Conservation (phyloP, 2,329 filamentous ascomycete genomes). For the Talaromyces rugulosus region DNA sequence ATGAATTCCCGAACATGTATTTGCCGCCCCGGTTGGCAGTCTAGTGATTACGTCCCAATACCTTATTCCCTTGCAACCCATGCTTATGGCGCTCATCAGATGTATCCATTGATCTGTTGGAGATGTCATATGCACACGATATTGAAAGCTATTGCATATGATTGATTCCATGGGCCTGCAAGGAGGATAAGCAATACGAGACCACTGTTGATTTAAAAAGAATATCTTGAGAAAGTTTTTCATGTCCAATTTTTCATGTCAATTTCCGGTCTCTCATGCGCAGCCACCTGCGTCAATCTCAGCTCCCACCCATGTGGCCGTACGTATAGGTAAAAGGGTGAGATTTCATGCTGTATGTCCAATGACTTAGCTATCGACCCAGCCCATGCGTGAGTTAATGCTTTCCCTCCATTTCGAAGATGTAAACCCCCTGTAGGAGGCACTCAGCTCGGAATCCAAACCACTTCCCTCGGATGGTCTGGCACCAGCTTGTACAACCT, state of each 20-base stretch:
- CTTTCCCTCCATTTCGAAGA: neutral
- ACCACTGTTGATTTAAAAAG: neutral
- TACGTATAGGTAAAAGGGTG: neutral
- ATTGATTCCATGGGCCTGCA: neutral
- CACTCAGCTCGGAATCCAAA: neutral
- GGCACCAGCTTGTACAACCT: neutral
- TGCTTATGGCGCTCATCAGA: neutral
- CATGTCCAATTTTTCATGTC: no score
- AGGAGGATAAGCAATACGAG: neutral
- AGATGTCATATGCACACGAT: neutral
- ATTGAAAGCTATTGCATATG: neutral
- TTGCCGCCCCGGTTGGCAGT: neutral
- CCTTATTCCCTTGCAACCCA: neutral
- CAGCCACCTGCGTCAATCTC: neutral
- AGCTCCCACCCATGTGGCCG: neutral
- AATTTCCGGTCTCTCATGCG: no score
- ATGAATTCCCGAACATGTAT: neutral
- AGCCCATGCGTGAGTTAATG: neutral
- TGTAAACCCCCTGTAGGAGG: neutral
- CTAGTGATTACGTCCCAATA: neutral
- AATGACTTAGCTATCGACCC: no score
- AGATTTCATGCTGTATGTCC: neutral
- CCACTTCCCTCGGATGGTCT: neutral
- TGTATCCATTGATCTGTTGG: neutral
- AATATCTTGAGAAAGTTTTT: no score